Conservation (phyloP, 768 basidiomycete species). For the Leccinum sublutescens region DNA sequence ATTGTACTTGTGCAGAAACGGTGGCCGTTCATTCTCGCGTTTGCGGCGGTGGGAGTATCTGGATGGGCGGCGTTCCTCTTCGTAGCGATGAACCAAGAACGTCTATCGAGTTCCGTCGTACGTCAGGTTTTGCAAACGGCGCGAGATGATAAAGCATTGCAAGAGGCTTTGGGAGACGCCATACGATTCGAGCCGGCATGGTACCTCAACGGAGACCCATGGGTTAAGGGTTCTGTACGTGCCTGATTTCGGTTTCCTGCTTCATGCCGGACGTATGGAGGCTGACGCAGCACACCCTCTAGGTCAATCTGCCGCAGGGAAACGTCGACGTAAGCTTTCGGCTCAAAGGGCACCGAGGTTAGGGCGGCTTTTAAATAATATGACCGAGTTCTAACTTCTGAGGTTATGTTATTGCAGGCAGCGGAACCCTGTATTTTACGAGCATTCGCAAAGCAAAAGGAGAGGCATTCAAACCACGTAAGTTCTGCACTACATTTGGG, state of each 20-base stretch:
- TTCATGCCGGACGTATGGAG: background rate
- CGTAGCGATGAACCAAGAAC: conserved; percentile 74
- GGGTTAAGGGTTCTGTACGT: conserved; percentile 65
- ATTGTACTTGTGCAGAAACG: conserved; percentile 26
- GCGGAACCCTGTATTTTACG: conserved; percentile 80
- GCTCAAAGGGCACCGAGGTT: conserved; percentile 69
- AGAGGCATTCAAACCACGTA: conserved; percentile 64
- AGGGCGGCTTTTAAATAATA: conserved; percentile 9
- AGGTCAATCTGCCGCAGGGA: conserved; percentile 75
- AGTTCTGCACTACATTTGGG: background rate
- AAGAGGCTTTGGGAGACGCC: conserved; percentile 59
- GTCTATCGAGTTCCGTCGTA: conserved; percentile 71
- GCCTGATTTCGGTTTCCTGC: background rate
- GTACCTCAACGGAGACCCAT: conserved; percentile 75
- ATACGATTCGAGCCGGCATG: conserved; percentile 35
- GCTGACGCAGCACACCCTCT: background rate
- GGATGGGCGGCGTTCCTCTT: conserved; percentile 70
- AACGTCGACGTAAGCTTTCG: conserved; percentile 78
- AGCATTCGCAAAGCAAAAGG: conserved; percentile 79
- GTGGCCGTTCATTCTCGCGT: conserved; percentile 59
- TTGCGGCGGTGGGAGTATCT: conserved; percentile 51
- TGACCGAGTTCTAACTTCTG: background rate
- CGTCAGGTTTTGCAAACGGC: conserved; percentile 62
- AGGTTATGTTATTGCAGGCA: conserved; percentile 38
- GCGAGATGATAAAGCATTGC: conserved; percentile 49